Percentiles rank a stretch among this genome's conserved stretches.
Evolutionary conservation across 192 early-diverging fungal species (phyloP).

Genomic region (Backusella parvicylindrica): DNA sequence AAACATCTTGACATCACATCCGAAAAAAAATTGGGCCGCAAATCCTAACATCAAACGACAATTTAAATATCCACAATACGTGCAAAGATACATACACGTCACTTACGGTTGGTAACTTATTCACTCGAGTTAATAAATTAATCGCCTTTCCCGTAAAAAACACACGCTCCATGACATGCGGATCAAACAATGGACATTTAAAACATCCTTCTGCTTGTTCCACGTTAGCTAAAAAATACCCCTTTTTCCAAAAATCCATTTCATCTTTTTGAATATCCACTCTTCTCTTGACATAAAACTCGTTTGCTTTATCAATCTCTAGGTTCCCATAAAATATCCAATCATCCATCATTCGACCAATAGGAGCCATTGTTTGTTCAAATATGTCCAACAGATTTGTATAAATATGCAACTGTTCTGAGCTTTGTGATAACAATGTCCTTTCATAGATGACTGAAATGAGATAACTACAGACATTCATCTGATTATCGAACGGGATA

Average conservation of each 20-base stretch:
- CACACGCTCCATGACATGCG: background rate
- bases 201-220: background rate
- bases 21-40: background rate
- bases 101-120: background rate
- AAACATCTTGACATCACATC: background rate
- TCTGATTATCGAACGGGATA: background rate
- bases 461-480: background rate
- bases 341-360: constrained; percentile 36
- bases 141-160: constrained; percentile 13
- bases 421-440: background rate
- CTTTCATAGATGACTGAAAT: constrained; percentile 12
- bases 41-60: background rate
- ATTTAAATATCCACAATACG: background rate
- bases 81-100: background rate
- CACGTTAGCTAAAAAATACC: constrained; percentile 15
- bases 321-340: constrained; percentile 37
- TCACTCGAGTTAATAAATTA: background rate
- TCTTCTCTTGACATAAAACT: constrained; percentile 32
- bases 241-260: constrained; percentile 28
- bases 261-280: background rate
- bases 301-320: constrained; percentile 25
- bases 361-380: constrained; percentile 13
- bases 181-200: constrained; percentile 11
- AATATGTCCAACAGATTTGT: background rate
- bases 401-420: background rate